Evolutionary conservation across 106 monocot genomes (phyloP).

Genomic region (Chionographis japonica): DNA sequence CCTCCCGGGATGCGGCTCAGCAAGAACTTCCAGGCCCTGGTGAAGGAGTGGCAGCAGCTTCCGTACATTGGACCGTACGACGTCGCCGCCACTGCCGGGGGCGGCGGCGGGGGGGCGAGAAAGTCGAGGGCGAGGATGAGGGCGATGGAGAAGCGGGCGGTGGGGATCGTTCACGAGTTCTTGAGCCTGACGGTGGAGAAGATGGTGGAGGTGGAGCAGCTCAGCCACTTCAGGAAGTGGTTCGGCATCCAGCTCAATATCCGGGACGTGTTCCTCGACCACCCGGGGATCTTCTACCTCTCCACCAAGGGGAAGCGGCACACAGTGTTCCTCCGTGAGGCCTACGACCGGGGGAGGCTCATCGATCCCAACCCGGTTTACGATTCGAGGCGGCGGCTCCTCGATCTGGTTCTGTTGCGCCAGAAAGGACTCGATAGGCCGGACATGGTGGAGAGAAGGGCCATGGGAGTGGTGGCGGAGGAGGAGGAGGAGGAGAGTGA

Average conservation of each 20-base stretch:
- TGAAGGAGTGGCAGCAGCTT: conserved; percentile 84
- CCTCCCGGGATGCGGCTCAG: conserved; percentile 78
- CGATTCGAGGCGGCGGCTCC: conserved; percentile 59
- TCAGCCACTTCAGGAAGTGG: conserved; percentile 89
- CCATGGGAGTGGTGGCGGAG: neutral
- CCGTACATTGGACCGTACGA: conserved; percentile 71
- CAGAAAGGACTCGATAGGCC: conserved; percentile 24
- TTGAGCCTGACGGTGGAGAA: conserved; percentile 92
- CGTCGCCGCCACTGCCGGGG: neutral
- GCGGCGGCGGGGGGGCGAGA: conserved; percentile 4
- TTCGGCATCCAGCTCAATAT: conserved; percentile 78
- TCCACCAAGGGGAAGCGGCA: conserved; percentile 76
- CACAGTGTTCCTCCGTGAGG: conserved; percentile 89
- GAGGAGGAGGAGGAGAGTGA: neutral
- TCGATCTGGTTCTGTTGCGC: conserved; percentile 59
- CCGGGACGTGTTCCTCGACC: conserved; percentile 81
- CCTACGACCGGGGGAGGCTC: conserved; percentile 58
- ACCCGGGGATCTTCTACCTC: conserved; percentile 92
- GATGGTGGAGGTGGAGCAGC: conserved; percentile 91
- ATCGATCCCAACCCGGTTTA: conserved; percentile 71
- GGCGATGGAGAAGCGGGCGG: conserved; percentile 76
- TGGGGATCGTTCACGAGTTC: conserved; percentile 84
- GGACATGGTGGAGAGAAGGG: neutral
- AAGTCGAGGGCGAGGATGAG: conserved; percentile 16
- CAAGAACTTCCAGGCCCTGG: conserved; percentile 46